These are phyloP conservation scores for Plenodomus biglobosus DNA, from an alignment of 2,329 filamentous ascomycete genomes.

Conservation along the genomic window DNA sequence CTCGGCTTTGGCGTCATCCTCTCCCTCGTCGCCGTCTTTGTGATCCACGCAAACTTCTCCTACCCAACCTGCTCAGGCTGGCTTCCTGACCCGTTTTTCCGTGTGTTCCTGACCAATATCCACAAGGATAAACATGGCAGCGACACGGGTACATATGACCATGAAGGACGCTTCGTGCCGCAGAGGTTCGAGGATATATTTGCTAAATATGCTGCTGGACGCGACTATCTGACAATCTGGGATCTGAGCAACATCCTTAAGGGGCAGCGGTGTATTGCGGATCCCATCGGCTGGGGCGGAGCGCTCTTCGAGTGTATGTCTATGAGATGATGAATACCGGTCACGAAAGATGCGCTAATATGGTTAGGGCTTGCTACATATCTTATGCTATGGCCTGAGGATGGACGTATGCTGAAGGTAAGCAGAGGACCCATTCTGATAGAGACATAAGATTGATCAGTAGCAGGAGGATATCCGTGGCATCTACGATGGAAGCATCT, in stretches of 20 bases:
- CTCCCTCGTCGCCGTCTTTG: constrained; percentile 47
- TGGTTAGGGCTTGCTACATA: constrained; percentile 53
- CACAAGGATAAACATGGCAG: constrained; percentile 50
- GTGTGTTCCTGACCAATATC: constrained; percentile 46
- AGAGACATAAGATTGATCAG: not conserved
- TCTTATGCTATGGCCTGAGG: constrained; percentile 57
- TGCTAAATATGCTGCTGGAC: constrained; percentile 47
- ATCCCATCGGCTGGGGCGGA: constrained; percentile 52
- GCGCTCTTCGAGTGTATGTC: constrained; percentile 48
- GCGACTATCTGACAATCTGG: constrained; percentile 43
- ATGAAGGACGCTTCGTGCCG: constrained; percentile 50
- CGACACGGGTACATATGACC: constrained; percentile 49
- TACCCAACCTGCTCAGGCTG: constrained; percentile 50
- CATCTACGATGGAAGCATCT: constrained; percentile 57
- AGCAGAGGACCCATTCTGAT: not conserved
- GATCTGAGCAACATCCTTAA: constrained; percentile 46
- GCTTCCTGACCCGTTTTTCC: constrained; percentile 51
- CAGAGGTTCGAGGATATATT: constrained; percentile 55
- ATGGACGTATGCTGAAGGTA: constrained; percentile 57
- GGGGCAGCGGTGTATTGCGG: constrained; percentile 46
- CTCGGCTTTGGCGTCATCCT: constrained; percentile 52
- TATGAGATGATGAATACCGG: not conserved
- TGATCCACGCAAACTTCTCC: constrained; percentile 55
- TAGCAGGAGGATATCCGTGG: constrained; percentile 54
- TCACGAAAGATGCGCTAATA: not conserved